Percentiles rank a stretch among this genome's conserved stretches.
These are phyloP conservation scores for Pseudocercospora fuligena DNA, from an alignment of 2,329 filamentous ascomycete genomes.

Conservation along the genomic window DNA sequence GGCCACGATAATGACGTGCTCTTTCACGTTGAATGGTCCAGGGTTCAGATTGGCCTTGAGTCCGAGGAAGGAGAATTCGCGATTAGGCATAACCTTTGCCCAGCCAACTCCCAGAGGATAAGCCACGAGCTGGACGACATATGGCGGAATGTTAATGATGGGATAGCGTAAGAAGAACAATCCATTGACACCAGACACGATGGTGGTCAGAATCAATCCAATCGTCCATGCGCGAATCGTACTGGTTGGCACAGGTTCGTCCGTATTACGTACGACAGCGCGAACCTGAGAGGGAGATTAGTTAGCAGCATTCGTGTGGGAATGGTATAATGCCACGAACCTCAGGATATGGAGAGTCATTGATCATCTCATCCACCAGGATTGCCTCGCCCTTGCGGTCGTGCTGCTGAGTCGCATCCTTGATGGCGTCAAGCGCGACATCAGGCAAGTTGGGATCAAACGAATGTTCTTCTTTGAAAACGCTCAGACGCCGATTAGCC, in stretches of 20 bases:
- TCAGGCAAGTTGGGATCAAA: constrained; percentile 70
- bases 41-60: constrained; percentile 48
- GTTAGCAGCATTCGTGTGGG: background rate
- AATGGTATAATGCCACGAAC: constrained; percentile 48
- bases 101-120: constrained; percentile 82
- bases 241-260: constrained; percentile 67
- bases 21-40: constrained; percentile 55
- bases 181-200: constrained; percentile 69
- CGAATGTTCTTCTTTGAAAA: constrained; percentile 65
- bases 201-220: constrained; percentile 63
- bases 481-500: constrained; percentile 49
- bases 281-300: constrained; percentile 43
- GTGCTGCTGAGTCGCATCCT: constrained; percentile 60
- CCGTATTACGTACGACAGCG: constrained; percentile 67
- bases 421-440: constrained; percentile 65
- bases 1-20: constrained; percentile 36
- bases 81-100: constrained; percentile 43
- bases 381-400: constrained; percentile 62
- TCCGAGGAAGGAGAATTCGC: constrained; percentile 65
- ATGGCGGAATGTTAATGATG: constrained; percentile 83
- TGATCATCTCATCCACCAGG: constrained; percentile 64
- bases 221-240: constrained; percentile 69
- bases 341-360: constrained; percentile 71
- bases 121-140: constrained; percentile 82
- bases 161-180: constrained; percentile 91